These are phyloP conservation scores for Wallemia hederae DNA, from an alignment of 1,284 basidiomycete species.

Conservation along the genomic window DNA sequence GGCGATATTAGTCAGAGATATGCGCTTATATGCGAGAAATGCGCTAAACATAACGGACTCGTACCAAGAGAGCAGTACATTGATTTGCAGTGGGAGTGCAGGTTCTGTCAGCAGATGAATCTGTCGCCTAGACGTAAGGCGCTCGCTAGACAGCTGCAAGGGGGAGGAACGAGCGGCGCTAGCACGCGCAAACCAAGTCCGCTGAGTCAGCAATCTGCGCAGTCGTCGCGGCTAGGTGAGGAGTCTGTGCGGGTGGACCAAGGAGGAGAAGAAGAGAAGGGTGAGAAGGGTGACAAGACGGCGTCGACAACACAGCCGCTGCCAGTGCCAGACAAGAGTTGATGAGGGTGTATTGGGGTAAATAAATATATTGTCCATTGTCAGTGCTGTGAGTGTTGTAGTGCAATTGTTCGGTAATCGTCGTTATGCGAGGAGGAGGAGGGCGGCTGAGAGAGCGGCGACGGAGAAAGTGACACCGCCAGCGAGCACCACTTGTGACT, in stretches of 20 bases:
- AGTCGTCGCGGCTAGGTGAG: neutral
- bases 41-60: slow-evolving; percentile 78
- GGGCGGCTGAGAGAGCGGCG: neutral
- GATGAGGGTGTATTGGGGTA: neutral
- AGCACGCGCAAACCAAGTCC: neutral
- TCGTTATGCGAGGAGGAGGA: neutral
- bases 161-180: neutral
- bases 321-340: neutral
- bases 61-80: slow-evolving; percentile 69
- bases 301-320: neutral
- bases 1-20: slow-evolving; percentile 27
- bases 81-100: slow-evolving; percentile 25
- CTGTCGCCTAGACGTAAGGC: neutral
- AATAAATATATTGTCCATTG: neutral
- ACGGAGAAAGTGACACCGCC: neutral
- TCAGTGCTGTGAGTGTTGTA: neutral
- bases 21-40: slow-evolving; percentile 76
- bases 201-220: neutral
- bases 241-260: neutral
- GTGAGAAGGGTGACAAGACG: neutral
- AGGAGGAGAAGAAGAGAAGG: neutral
- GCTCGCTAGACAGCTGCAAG: neutral
- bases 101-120: slow-evolving; percentile 1
- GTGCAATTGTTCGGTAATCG: neutral
- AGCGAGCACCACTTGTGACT: neutral